phyloP scores from a whole-genome alignment of 139 green algal genomes.

The Penium margaritaceum region DNA sequence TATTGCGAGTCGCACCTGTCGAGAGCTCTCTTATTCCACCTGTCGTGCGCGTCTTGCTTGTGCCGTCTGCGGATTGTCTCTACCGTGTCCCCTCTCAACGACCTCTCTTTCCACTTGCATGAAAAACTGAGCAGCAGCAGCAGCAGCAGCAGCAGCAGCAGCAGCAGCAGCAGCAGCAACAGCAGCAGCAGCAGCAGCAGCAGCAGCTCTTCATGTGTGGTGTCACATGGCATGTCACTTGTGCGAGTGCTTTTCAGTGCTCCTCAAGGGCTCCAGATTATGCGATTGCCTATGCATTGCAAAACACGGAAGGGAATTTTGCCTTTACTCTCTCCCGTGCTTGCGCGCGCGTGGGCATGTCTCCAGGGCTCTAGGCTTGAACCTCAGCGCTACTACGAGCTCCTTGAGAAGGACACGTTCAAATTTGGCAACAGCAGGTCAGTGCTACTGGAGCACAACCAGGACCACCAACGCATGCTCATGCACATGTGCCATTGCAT shows the following conservation, averaged over 20 bases:
- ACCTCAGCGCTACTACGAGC: conserved; percentile 69
- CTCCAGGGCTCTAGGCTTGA: not conserved
- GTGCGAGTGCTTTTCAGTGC: not conserved
- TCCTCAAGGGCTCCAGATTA: conserved; percentile 22
- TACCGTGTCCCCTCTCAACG: not conserved
- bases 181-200: conserved; percentile 29
- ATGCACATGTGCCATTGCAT: no score
- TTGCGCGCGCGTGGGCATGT: not conserved
- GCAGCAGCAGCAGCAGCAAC: not conserved
- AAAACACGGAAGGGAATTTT: no score
- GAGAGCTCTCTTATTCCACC: no score
- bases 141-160: not conserved
- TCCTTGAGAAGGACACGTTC: conserved; percentile 77
- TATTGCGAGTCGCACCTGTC: no score
- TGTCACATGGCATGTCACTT: not conserved
- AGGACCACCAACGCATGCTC: not conserved
- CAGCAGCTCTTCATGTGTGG: not conserved
- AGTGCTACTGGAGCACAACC: no score
- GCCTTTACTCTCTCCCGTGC: not conserved
- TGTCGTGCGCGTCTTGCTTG: not conserved
- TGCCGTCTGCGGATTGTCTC: not conserved
- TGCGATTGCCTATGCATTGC: conserved; percentile 61
- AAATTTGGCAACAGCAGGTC: conserved; percentile 69
- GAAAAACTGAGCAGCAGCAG: conserved; percentile 62
- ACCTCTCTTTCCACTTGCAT: not conserved